These are phyloP conservation scores for Penicillium angulare DNA, from an alignment of 495 filamentous ascomycete genomes.

Conservation along the genomic window DNA sequence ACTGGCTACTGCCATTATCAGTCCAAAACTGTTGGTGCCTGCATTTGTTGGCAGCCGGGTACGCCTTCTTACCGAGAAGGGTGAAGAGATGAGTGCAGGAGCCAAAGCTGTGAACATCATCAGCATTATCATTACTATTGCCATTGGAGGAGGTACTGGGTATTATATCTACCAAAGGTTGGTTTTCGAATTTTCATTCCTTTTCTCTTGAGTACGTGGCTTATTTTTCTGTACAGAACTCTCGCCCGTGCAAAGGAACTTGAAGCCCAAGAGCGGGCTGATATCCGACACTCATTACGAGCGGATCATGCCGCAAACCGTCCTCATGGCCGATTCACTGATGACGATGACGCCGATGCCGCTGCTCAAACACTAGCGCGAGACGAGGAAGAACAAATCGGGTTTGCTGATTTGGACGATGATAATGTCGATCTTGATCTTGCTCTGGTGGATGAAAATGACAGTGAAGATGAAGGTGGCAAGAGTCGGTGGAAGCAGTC, in stretches of 20 bases:
- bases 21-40: constrained; percentile 86
- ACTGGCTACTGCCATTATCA: constrained; percentile 71
- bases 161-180: constrained; percentile 79
- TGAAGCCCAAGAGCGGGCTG: constrained; percentile 73
- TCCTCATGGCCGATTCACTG: constrained; percentile 42
- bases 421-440: constrained; percentile 42
- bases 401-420: constrained; percentile 43
- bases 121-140: constrained; percentile 68
- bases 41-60: constrained; percentile 85
- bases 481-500: constrained; percentile 19
- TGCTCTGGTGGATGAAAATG: constrained; percentile 40
- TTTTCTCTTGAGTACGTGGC: not conserved
- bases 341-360: constrained; percentile 42
- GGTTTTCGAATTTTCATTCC: too few relatives aligned
- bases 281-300: constrained; percentile 39
- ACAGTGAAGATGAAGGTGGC: constrained; percentile 28
- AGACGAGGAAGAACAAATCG: constrained; percentile 51
- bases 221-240: too few relatives aligned
- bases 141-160: constrained; percentile 73
- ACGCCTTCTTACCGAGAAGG: constrained; percentile 62
- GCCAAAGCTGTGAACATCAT: constrained; percentile 72
- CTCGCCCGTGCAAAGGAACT: constrained; percentile 80
- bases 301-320: constrained; percentile 40
- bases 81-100: constrained; percentile 53
- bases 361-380: constrained; percentile 45